Evolutionary conservation across 495 filamentous ascomycete genomes (phyloP).

Genomic region (Annulohypoxylon moriforme): DNA sequence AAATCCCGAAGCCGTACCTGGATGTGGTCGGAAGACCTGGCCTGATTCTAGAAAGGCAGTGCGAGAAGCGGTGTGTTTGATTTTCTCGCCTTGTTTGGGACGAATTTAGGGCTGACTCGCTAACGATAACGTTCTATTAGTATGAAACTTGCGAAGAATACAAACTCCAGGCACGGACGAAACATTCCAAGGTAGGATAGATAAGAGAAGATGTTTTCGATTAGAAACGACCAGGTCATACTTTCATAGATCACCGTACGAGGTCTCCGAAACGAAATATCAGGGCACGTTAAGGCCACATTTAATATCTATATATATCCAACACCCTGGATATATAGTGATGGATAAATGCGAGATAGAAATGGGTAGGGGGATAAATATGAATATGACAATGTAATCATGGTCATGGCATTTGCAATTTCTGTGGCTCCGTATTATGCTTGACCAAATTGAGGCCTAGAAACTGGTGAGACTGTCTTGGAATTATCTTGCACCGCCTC

Average conservation of each 20-base stretch:
- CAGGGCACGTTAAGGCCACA: neutral
- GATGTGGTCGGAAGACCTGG: slow-evolving; percentile 33
- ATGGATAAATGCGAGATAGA: neutral
- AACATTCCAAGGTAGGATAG: neutral
- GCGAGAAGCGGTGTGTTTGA: slow-evolving; percentile 27
- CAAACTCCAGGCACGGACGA: slow-evolving; percentile 10
- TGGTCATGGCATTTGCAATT: neutral
- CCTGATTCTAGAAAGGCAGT: slow-evolving; percentile 23
- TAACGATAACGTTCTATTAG: slow-evolving; percentile 23
- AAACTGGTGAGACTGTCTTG: neutral
- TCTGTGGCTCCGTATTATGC: neutral
- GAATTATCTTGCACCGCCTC: neutral
- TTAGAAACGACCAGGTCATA: slow-evolving; percentile 3
- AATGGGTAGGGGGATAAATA: neutral
- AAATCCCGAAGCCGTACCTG: slow-evolving; percentile 22
- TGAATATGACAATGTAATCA: neutral
- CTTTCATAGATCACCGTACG: neutral
- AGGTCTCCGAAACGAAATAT: neutral
- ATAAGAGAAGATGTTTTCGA: neutral
- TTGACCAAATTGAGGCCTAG: too few relatives aligned
- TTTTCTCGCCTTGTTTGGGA: neutral
- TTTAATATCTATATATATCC: neutral
- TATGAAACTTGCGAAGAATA: slow-evolving; percentile 28
- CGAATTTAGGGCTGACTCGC: neutral
- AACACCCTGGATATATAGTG: neutral